A percentile compares a stretch with the other conserved stretches of the same genome.
phyloP scores from a whole-genome alignment of 805 yeast species.

The Zygosaccharomyces rouxii region DNA sequence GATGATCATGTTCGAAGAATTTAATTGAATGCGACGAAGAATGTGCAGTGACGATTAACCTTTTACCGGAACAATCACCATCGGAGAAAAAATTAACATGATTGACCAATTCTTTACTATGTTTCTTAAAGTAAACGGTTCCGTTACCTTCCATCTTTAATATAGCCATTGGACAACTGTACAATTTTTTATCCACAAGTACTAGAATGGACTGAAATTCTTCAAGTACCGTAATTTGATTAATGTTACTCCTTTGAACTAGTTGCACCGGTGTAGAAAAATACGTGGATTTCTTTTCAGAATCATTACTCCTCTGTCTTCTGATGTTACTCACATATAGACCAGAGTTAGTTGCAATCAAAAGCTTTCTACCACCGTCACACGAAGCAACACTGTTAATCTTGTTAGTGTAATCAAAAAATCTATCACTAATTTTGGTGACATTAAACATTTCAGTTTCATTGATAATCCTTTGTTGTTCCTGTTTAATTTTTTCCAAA shows the following conservation, averaged over 20 bases:
- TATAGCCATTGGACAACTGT: slow-evolving; percentile 74
- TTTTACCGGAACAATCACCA: slow-evolving; percentile 86
- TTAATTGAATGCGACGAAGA: slow-evolving; percentile 76
- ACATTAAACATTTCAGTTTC: slow-evolving; percentile 76
- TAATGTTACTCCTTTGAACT: slow-evolving; percentile 67
- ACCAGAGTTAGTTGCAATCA: slow-evolving; percentile 91
- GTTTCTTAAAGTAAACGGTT: slow-evolving; percentile 46
- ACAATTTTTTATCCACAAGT: slow-evolving; percentile 74
- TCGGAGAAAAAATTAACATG: slow-evolving; percentile 88
- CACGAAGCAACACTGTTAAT: slow-evolving; percentile 90
- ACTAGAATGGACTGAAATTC: slow-evolving; percentile 82
- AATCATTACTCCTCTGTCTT: slow-evolving; percentile 44
- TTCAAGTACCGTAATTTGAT: slow-evolving; percentile 87
- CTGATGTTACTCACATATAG: slow-evolving; percentile 75
- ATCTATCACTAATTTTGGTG: slow-evolving; percentile 67
- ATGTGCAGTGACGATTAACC: slow-evolving; percentile 83
- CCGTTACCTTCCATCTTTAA: slow-evolving; percentile 37
- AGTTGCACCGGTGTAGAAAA: slow-evolving; percentile 73
- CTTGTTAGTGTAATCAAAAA: slow-evolving; percentile 67
- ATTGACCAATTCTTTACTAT: slow-evolving; percentile 74
- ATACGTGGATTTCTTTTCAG: slow-evolving; percentile 41
- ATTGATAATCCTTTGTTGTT: slow-evolving; percentile 67
- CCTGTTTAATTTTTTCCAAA: slow-evolving; percentile 71
- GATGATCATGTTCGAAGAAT: slow-evolving; percentile 86
- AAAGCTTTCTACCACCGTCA: slow-evolving; percentile 86